Evolutionary conservation across 768 basidiomycete genomes (phyloP), one percentile per base, ranked within the genome.

Genomic region (Boletus rubropictus): DNA sequence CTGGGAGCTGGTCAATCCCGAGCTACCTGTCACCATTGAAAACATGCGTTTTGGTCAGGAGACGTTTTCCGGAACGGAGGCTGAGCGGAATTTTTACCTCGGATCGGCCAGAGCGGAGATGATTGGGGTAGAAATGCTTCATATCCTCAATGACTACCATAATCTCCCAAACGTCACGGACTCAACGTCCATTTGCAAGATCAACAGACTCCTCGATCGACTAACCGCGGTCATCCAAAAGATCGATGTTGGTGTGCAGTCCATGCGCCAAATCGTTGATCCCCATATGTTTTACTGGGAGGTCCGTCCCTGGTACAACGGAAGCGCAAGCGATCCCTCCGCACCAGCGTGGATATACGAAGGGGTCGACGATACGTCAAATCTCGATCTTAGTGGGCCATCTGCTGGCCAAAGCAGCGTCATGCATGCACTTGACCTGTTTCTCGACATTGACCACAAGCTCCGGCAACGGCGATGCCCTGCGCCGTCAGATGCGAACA

Each of bases 371-470:
- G 69, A 78, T 27, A 73, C 71, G 22, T 72, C 78, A 24, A 64
- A 70, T 42, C 77, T 89, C 33, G 81, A 86, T 51, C 76, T 83
- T 44, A 86, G 82, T 48, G 95, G 95, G 0, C 94, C 95, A 20
- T 92, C 89, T 9, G 95, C 92, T 1, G 95, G 95, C 2, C 95
- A 99, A 71, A 92, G 89, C 65, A 85, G 84, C 42, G 78, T 94
- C 46, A 91, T 99, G 74, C 89, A 84, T 55, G 84, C 88, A 8
- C 70, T 89, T 20, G 88, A 89, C 62, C 69, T 93, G 65, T 89
- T 90, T 73, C 77, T 90, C 39, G 88, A 91, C 51, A 84, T 96
- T 64, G 84, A 98, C 68, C 86, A 90, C 68, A 85, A 84, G 53
- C 82, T 92, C 61, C 74, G 79, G 35, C 75, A 84, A 51, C 74